Base-by-base conservation (phyloP, 2,329 filamentous ascomycete genomes). In the Paecilomyces dactylethromorphus region DNA sequence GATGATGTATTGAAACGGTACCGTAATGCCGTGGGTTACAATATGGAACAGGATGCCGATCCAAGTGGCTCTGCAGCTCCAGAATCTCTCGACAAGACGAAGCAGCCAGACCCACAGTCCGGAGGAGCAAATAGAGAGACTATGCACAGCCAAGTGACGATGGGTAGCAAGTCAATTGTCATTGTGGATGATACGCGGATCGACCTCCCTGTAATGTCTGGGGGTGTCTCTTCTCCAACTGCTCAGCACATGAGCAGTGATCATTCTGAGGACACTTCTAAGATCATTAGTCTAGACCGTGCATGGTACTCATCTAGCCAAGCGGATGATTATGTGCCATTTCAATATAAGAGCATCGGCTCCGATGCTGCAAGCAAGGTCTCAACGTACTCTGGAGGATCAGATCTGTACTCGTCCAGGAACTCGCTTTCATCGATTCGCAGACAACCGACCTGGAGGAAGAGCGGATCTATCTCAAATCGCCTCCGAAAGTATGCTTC, bases 141-240 rank as follows among this genome's bases (percentile, higher is more conserved):
- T 52, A 60, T 67, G 32, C 64, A 70, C 56, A 85, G 82, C 63
- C 79, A 79, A 58, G 84, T 93, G 52, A 94, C 91, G 0, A 81
- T 82, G 11, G 90, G 91, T n/a, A 96, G 91, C 78, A 88, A 92
- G 69, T 96, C 91, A 0, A 95, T 96, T 64, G 82, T 96, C 58
- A 95, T 96, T 68, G 86, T 96, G 35, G 90, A 95, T 65, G 83
- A 83, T 62, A 85, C 83, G 32, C 76, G 76, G 7, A 65, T 73
- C 8, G 66, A 73, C 39, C 62, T 71, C 32, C 71, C 74, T n/a
- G 57, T 70, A 3, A 77, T 76, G 70, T 71, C 76, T 11, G 76
- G 76, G 7, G 76, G 69, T 3, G 60, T 76, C 13, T 58, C 33
- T 54, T 31, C 52, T 35, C 5, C 33, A 55, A 18, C 21, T 35